These are phyloP conservation scores for Fraxinus baroniana DNA, from an alignment of 305 asterid species.

Conservation along the genomic window DNA sequence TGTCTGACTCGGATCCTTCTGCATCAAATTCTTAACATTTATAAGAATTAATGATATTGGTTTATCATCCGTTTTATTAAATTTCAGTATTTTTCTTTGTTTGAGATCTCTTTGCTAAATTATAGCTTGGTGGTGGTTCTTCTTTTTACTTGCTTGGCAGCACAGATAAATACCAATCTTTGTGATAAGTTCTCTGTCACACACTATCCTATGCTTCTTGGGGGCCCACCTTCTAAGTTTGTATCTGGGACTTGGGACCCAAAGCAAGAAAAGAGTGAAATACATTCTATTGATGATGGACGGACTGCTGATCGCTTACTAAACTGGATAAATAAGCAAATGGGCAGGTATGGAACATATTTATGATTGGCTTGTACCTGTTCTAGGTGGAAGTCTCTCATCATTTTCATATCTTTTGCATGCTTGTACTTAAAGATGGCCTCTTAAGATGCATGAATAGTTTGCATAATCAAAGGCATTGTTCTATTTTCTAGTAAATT, in stretches of 20 bases:
- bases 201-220: slow-evolving; percentile 69
- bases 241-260: slow-evolving; percentile 64
- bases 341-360: slow-evolving; percentile 49
- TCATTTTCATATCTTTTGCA: not conserved
- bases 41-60: not conserved
- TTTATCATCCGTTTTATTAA: not conserved
- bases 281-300: slow-evolving; percentile 49
- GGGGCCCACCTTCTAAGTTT: slow-evolving; percentile 83
- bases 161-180: slow-evolving; percentile 72
- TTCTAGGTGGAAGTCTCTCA: slow-evolving; percentile 9
- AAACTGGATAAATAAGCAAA: slow-evolving; percentile 69
- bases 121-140: slow-evolving; percentile 40
- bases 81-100: slow-evolving; percentile 8
- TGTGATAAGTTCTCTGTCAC: slow-evolving; percentile 75
- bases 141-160: slow-evolving; percentile 63
- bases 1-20: too few relatives aligned
- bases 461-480: slow-evolving; percentile 1
- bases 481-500: not conserved
- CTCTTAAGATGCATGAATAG: slow-evolving; percentile 19
- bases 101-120: slow-evolving; percentile 7
- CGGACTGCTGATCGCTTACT: slow-evolving; percentile 68
- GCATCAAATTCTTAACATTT: not conserved
- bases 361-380: slow-evolving; percentile 14
- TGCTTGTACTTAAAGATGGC: slow-evolving; percentile 6
- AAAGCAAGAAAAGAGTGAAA: slow-evolving; percentile 53